Evolutionary conservation across 495 filamentous ascomycete genomes (phyloP).

Genomic region (Neurospora tetraspora): DNA sequence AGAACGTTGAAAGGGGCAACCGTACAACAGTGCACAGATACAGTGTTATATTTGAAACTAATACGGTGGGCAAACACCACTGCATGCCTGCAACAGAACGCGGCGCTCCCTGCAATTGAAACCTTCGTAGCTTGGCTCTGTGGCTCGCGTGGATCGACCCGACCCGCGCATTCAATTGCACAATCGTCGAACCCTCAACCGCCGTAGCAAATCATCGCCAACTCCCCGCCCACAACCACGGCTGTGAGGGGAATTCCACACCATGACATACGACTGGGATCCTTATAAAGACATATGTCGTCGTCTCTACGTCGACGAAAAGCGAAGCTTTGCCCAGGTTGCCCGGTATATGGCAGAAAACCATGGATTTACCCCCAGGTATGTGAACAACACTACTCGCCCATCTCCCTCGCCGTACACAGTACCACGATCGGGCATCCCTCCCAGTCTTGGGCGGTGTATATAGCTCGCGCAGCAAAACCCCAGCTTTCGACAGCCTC

Average conservation of each 20-base stretch:
- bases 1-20: background rate
- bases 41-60: background rate
- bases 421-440: constrained; percentile 9
- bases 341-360: constrained; percentile 50
- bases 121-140: background rate
- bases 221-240: background rate
- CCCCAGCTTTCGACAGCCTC: background rate
- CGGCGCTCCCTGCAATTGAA: background rate
- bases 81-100: background rate
- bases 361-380: constrained; percentile 60
- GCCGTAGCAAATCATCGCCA: background rate
- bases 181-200: background rate
- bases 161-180: background rate
- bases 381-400: constrained; percentile 8
- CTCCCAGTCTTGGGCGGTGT: background rate
- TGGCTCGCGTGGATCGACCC: background rate
- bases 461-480: background rate
- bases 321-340: constrained; percentile 56
- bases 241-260: background rate
- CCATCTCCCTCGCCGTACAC: constrained; percentile 6
- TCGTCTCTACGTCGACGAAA: constrained; percentile 64
- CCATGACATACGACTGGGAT: constrained; percentile 70
- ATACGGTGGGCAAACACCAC: background rate
- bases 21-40: background rate
- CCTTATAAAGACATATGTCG: constrained; percentile 57